Evolutionary conservation across 495 filamentous ascomycete species (phyloP).

Genomic region (Diplogelasinospora grovesii): DNA sequence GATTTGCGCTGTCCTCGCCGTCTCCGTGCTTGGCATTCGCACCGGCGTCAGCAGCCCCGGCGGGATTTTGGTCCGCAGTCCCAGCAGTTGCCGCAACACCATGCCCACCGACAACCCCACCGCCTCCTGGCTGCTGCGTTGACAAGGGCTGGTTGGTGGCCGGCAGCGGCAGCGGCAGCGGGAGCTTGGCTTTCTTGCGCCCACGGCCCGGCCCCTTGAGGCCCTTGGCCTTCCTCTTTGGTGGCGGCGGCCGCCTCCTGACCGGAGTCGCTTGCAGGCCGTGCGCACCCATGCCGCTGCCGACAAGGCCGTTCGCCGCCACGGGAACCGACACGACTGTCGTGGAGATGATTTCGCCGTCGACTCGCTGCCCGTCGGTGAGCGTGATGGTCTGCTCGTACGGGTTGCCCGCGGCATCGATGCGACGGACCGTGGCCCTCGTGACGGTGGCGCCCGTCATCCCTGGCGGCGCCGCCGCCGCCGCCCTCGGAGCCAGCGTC

Average conservation of each 20-base stretch:
- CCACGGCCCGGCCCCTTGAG: constrained; percentile 61
- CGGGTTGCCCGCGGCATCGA: constrained; percentile 70
- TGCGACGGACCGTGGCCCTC: constrained; percentile 68
- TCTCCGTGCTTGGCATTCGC: constrained; percentile 32
- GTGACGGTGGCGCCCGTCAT: constrained; percentile 48
- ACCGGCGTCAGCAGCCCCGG: constrained; percentile 26
- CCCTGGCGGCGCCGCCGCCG: constrained; percentile 35
- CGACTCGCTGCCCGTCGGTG: constrained; percentile 70
- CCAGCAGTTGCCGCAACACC: constrained; percentile 3
- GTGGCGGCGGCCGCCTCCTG: constrained; percentile 62
- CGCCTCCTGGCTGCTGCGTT: too few species aligned
- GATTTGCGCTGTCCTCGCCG: constrained; percentile 33
- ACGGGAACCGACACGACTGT: constrained; percentile 36
- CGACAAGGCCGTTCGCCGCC: constrained; percentile 13
- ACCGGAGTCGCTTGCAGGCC: constrained; percentile 28
- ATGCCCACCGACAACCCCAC: too few species aligned
- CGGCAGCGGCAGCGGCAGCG: constrained; percentile 12
- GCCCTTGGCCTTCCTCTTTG: constrained; percentile 67
- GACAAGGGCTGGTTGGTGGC: constrained; percentile 19
- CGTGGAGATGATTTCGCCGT: constrained; percentile 68
- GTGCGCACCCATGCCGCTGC: constrained; percentile 17
- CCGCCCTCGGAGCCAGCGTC: constrained; percentile 37
- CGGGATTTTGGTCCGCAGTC: constrained; percentile 13
- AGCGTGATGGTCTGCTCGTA: constrained; percentile 76
- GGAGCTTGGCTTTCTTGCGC: constrained; percentile 58